Conservation (phyloP, 2,329 filamentous ascomycete species). For the Camptophora hylomeconis region DNA sequence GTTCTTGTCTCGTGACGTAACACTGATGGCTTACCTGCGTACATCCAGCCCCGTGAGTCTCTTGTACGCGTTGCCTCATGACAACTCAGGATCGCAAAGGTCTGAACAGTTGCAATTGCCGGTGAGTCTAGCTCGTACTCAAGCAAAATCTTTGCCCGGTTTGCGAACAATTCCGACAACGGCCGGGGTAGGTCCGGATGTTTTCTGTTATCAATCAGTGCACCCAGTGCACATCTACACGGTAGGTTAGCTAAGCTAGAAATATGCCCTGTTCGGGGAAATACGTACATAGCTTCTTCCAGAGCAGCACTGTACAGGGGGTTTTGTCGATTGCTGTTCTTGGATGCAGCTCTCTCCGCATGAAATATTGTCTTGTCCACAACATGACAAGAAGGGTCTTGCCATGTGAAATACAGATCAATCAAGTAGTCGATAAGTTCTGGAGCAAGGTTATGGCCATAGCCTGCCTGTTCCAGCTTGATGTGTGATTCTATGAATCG, state of each 20-base stretch:
- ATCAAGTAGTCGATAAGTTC: slow-evolving; percentile 14
- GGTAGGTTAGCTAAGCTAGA: not conserved
- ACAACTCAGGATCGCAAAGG: slow-evolving; percentile 15
- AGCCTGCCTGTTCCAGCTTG: slow-evolving; percentile 7
- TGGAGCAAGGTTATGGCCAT: slow-evolving; percentile 10
- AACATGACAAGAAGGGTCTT: slow-evolving; percentile 15
- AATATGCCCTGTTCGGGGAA: not conserved
- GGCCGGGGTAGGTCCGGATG: slow-evolving; percentile 8
- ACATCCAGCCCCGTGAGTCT: slow-evolving; percentile 18
- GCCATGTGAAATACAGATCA: slow-evolving; percentile 15
- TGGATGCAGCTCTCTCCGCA: slow-evolving; percentile 7
- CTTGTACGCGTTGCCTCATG: slow-evolving; percentile 14
- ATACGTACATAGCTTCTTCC: slow-evolving; percentile 11
- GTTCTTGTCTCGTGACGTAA: no score
- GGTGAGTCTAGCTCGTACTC: slow-evolving; percentile 18
- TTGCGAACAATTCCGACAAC: slow-evolving; percentile 16
- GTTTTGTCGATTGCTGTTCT: slow-evolving; percentile 3
- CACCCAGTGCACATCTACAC: not conserved
- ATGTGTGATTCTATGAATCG: slow-evolving; percentile 6
- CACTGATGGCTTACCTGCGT: slow-evolving; percentile 17
- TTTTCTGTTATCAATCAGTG: slow-evolving; percentile 2
- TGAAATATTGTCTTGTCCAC: slow-evolving; percentile 12
- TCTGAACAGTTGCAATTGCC: slow-evolving; percentile 16
- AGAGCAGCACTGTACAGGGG: slow-evolving; percentile 9
- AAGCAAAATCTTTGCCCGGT: slow-evolving; percentile 14